Conservation (phyloP, 352 stramenopile genomes). For the Globisporangium rhizosaccharum region DNA sequence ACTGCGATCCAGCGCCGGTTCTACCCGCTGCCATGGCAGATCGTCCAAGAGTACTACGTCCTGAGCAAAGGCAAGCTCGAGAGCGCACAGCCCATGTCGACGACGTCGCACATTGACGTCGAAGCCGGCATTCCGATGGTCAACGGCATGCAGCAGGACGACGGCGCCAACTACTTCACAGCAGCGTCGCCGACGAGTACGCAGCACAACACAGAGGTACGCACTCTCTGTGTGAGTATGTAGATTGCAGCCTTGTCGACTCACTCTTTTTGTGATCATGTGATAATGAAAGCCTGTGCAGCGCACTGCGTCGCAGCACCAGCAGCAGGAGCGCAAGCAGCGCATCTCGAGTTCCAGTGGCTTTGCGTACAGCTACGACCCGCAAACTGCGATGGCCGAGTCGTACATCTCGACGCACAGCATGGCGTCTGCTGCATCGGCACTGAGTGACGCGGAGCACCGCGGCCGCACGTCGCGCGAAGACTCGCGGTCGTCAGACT, state of each 20-base stretch:
- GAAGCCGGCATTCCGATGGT: conserved; percentile 45
- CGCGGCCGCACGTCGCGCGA: conserved; percentile 60
- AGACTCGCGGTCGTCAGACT: conserved; percentile 70
- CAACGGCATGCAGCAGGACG: conserved; percentile 28
- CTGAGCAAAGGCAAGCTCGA: conserved; percentile 16
- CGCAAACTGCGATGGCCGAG: conserved; percentile 70
- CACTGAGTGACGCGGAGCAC: conserved; percentile 58
- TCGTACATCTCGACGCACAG: conserved; percentile 76
- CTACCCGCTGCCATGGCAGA: conserved; percentile 71
- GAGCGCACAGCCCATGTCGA: background rate
- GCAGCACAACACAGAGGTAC: conserved; percentile 8
- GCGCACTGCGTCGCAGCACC: conserved; percentile 13
- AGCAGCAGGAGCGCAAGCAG: conserved; percentile 34
- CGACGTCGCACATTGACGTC: conserved; percentile 37
- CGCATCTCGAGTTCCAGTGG: conserved; percentile 60
- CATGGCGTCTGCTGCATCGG: conserved; percentile 43
- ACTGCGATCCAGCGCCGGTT: conserved; percentile 70
- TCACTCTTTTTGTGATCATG: conserved; percentile 12
- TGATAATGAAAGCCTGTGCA: background rate
- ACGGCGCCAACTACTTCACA: conserved; percentile 34
- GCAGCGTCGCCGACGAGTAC: conserved; percentile 18
- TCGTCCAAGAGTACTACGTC: conserved; percentile 76
- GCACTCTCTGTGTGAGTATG: background rate
- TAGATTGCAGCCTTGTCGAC: background rate
- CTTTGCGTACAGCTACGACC: conserved; percentile 82